A percentile compares a stretch with the other conserved stretches of the same genome.
These are phyloP conservation scores for Paracamarosporium sp. DNA, from an alignment of 2,329 filamentous ascomycete species.

Conservation along the genomic window DNA sequence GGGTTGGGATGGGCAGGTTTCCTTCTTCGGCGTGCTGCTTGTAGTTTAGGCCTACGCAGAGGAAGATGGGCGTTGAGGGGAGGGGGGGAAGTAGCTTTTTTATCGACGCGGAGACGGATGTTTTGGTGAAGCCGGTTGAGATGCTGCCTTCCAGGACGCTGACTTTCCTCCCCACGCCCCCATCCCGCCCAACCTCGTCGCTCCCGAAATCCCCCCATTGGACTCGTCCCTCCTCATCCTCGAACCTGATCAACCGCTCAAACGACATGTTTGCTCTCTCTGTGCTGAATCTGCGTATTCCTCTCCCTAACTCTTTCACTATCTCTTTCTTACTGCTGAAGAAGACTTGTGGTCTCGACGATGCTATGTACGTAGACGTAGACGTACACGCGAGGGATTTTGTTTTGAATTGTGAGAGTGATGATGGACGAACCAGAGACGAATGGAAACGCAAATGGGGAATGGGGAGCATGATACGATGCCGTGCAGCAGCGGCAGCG, in stretches of 20 bases:
- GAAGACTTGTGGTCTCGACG: no score
- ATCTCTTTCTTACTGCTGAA: no score
- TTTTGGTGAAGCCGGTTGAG: slow-evolving; percentile 37
- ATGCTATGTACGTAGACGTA: no score
- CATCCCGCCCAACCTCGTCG: slow-evolving; percentile 36
- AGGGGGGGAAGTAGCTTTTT: slow-evolving; percentile 22
- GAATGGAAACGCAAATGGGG: no score
- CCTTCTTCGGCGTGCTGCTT: slow-evolving; percentile 41
- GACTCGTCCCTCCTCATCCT: slow-evolving; percentile 33
- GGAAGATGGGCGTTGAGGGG: slow-evolving; percentile 31
- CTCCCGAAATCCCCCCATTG: slow-evolving; percentile 40
- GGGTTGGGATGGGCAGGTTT: slow-evolving; percentile 37
- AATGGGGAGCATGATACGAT: not conserved
- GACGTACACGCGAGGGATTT: no score
- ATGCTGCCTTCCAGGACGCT: slow-evolving; percentile 38
- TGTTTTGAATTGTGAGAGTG: no score
- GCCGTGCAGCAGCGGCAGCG: not conserved
- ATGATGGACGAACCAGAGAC: not conserved
- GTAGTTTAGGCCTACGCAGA: slow-evolving; percentile 47
- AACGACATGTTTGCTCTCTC: no score
- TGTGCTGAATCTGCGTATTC: no score
- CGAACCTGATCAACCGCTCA: slow-evolving; percentile 43
- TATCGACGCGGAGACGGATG: slow-evolving; percentile 31
- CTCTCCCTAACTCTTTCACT: no score
- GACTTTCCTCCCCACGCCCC: slow-evolving; percentile 38